A percentile compares a stretch with the other conserved stretches of the same genome.
phyloP scores from a whole-genome alignment of 495 filamentous ascomycete species.

The Trypethelium eluteriae region DNA sequence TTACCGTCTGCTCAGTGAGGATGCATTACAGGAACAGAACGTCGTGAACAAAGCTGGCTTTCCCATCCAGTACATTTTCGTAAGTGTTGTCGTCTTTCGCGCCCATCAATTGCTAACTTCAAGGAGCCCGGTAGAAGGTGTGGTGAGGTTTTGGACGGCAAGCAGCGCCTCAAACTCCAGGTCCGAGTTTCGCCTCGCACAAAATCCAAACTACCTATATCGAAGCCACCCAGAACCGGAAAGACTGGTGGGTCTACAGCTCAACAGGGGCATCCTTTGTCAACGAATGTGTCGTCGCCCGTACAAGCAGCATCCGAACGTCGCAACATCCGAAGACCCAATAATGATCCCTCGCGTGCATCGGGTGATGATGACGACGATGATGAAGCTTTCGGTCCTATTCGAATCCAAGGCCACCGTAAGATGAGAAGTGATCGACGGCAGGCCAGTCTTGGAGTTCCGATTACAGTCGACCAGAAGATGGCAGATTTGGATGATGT shows the following conservation, averaged over 20 bases:
- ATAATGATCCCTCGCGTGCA: constrained; percentile 6
- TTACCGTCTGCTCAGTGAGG: constrained; percentile 53
- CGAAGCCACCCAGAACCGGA: constrained; percentile 18
- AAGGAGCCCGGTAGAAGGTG: constrained; percentile 46
- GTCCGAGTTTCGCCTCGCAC: constrained; percentile 48
- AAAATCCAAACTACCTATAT: constrained; percentile 31
- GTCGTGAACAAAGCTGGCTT: constrained; percentile 55
- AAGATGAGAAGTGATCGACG: background rate
- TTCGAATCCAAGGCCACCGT: constrained; percentile 38
- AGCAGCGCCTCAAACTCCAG: constrained; percentile 49
- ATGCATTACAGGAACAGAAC: constrained; percentile 52
- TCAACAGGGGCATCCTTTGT: constrained; percentile 46
- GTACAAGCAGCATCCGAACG: constrained; percentile 50
- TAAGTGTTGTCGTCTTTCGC: constrained; percentile 31
- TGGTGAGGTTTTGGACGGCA: constrained; percentile 44
- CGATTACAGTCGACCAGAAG: constrained; percentile 63
- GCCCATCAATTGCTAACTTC: constrained; percentile 18
- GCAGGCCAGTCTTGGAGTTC: constrained; percentile 47
- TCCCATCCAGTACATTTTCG: constrained; percentile 51
- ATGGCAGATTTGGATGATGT: constrained; percentile 54
- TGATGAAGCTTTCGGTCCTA: constrained; percentile 53
- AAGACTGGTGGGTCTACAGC: constrained; percentile 30
- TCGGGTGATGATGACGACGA: constrained; percentile 37
- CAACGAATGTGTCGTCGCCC: constrained; percentile 84
- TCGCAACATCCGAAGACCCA: constrained; percentile 35